Evolutionary conservation across 2,329 filamentous ascomycete genomes (phyloP), one percentile per base, ranked within the genome.

Genomic region (Allantophomopsis lycopodina): DNA sequence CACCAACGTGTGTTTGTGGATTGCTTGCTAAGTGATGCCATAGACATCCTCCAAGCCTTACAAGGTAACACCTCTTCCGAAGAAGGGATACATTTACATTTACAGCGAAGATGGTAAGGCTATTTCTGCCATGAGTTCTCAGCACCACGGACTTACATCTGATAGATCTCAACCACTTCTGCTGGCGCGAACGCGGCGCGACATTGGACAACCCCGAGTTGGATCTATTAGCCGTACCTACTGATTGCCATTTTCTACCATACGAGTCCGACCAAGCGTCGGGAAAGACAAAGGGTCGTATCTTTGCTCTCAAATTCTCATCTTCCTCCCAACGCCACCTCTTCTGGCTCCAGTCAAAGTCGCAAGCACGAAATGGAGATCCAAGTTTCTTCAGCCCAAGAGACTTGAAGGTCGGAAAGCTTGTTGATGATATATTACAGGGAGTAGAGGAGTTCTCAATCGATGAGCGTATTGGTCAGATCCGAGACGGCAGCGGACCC

Each of bases 261-360:
- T 91, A 94, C 63, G 73, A 83, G 47, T 65, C 69, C 13, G 67
- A 71, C 39, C 69, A 76, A 47, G 65, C 70, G 1, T 65, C 69
- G 13, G 64, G 73, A 42, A 76, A 83, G 55, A 80, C 81, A 35
- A 87, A 93, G 56, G 93, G 88, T 49, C 85, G 91, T 52, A 79
- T 98, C 58, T 95, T 88, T 59, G 79, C 83, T 42, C 77, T 98
- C 55, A 95, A 94, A 61, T 98, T 98, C 65, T 75, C 73, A 21
- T 95, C 88, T 11, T 94, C 86, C 46, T 91, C 87, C 42, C 80
- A 93, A 61, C 79, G 88, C 54, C 73, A 96, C 62, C 71, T 95
- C 43, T 98, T 96, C 68, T 98, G 89, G 88, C 68, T 98, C 55
- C 91, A 98, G 63, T 91, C 86, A 21, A 88, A 88, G 62, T 73